Conservation (phyloP, 2,329 filamentous ascomycete genomes). For the Phialophora macrospora region DNA sequence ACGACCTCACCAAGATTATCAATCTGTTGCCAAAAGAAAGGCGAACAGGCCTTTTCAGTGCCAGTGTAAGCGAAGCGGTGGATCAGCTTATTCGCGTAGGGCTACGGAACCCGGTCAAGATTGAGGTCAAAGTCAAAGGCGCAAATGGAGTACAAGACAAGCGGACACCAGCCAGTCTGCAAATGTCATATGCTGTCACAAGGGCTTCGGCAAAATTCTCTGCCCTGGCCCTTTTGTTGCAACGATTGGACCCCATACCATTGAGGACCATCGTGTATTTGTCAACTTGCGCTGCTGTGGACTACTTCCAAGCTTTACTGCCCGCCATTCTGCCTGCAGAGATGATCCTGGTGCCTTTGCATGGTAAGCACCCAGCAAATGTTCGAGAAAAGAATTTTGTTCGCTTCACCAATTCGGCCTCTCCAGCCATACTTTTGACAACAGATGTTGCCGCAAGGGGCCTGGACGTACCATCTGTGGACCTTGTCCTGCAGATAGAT, state of each 20-base stretch:
- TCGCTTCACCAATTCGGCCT: slow-evolving; percentile 74
- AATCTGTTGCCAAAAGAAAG: slow-evolving; percentile 87
- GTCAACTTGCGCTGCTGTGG: slow-evolving; percentile 90
- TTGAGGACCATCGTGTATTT: slow-evolving; percentile 90
- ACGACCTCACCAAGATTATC: slow-evolving; percentile 76
- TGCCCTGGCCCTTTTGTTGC: slow-evolving; percentile 71
- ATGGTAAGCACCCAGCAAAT: slow-evolving; percentile 88
- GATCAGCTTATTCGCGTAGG: slow-evolving; percentile 91
- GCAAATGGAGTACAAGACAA: slow-evolving; percentile 77
- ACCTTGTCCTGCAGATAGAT: slow-evolving; percentile 88
- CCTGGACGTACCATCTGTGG: slow-evolving; percentile 88
- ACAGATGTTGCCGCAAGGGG: slow-evolving; percentile 91
- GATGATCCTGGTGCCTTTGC: slow-evolving; percentile 76
- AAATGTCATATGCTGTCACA: slow-evolving; percentile 81
- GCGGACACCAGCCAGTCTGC: slow-evolving; percentile 83
- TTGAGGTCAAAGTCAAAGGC: slow-evolving; percentile 88
- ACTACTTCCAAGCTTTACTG: slow-evolving; percentile 86
- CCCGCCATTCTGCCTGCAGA: slow-evolving; percentile 69
- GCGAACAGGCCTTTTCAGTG: slow-evolving; percentile 90
- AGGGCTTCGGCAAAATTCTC: slow-evolving; percentile 81
- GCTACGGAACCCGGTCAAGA: slow-evolving; percentile 89
- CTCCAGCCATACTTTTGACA: slow-evolving; percentile 81
- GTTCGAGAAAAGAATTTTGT: slow-evolving; percentile 87
- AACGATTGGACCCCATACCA: slow-evolving; percentile 71
- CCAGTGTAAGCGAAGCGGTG: slow-evolving; percentile 93